These are phyloP conservation scores for Dianthus caryophyllus DNA, from an alignment of 148 eudicot species.

Conservation along the genomic window DNA sequence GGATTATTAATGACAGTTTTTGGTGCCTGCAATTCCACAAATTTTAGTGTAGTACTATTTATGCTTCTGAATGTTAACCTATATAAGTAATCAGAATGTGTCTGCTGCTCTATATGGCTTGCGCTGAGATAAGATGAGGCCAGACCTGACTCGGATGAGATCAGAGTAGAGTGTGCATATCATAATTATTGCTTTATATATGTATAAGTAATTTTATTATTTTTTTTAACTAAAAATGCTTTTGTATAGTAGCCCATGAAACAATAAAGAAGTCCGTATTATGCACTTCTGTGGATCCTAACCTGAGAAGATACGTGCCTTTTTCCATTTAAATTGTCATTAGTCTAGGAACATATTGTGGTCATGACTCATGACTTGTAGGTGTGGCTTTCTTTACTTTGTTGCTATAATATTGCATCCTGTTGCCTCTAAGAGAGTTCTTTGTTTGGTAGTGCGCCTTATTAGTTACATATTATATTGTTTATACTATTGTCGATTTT, in stretches of 20 bases:
- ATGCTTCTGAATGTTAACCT: not conserved
- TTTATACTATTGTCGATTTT: not conserved
- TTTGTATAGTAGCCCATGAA: too few species aligned
- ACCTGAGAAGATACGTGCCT: not conserved
- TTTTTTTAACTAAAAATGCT: too few species aligned
- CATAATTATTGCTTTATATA: too few species aligned
- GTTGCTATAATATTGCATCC: not conserved
- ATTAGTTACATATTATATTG: not conserved
- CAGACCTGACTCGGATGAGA: not conserved
- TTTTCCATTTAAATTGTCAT: not conserved
- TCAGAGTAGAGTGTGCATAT: not conserved
- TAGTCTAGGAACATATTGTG: not conserved
- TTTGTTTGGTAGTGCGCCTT: not conserved
- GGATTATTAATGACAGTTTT: not conserved
- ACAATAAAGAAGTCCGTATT: too few species aligned
- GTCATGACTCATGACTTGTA: not conserved
- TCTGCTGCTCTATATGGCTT: slow-evolving; percentile 1
- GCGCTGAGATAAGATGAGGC: not conserved
- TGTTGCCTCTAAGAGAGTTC: not conserved
- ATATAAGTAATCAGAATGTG: not conserved
- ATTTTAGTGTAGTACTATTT: not conserved
- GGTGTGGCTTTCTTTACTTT: not conserved
- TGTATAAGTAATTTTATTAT: too few species aligned
- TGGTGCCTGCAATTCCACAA: not conserved
- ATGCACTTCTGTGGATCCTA: not conserved